phyloP scores from a whole-genome alignment of 1,284 basidiomycete species.

The Cryptococcus sp. region DNA sequence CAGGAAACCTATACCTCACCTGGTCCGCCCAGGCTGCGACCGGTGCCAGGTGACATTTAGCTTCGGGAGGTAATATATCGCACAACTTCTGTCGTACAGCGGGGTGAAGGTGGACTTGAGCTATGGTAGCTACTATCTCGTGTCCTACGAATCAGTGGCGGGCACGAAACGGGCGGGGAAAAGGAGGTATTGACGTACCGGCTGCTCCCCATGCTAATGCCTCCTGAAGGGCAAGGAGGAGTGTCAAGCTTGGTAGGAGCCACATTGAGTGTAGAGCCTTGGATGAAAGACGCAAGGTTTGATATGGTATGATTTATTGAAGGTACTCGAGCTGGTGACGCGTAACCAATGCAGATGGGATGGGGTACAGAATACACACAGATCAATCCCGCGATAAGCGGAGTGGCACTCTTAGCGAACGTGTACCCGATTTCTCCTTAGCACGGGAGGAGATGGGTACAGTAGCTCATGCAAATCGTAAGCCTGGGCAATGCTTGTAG shows the following conservation, averaged over 20 bases:
- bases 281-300: too few relatives aligned
- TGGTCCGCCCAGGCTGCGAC: slow-evolving; percentile 84
- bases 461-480: too few relatives aligned
- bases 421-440: too few relatives aligned
- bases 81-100: slow-evolving; percentile 66
- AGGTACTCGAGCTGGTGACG: too few relatives aligned
- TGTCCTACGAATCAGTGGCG: slow-evolving; percentile 57
- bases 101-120: slow-evolving; percentile 82
- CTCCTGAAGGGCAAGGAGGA: slow-evolving; percentile 20
- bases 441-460: too few relatives aligned
- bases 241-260: slow-evolving; percentile 7
- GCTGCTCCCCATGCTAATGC: slow-evolving; percentile 51
- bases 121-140: slow-evolving; percentile 87
- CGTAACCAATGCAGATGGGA: too few relatives aligned
- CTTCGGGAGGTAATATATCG: slow-evolving; percentile 57
- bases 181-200: slow-evolving; percentile 37
- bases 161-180: background rate
- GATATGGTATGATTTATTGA: too few relatives aligned
- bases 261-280: too few relatives aligned
- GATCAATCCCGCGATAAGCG: too few relatives aligned
- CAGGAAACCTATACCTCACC: slow-evolving; percentile 51
- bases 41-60: slow-evolving; percentile 68
- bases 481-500: too few relatives aligned
- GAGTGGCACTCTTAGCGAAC: too few relatives aligned
- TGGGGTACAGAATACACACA: too few relatives aligned